Evolutionary conservation across 345 rosid genomes (phyloP).

Genomic region (Ricinus communis): DNA sequence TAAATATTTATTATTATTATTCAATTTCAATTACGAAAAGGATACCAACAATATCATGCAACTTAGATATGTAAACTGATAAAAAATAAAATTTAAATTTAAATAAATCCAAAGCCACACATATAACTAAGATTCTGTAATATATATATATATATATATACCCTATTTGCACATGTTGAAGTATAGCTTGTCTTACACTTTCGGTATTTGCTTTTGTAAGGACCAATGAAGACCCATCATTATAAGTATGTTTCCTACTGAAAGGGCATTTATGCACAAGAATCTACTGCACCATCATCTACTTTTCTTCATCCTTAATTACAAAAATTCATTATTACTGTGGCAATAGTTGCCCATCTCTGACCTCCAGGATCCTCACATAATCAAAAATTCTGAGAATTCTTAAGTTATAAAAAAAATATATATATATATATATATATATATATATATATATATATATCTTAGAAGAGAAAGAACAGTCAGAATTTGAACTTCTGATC

Average conservation of each 20-base stretch:
- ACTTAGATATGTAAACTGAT: neutral
- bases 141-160: neutral
- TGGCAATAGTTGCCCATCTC: neutral
- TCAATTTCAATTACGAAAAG: conserved; percentile 1
- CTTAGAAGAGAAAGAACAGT: too few relatives aligned
- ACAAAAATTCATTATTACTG: neutral
- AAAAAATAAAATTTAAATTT: too few relatives aligned
- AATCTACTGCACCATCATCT: neutral
- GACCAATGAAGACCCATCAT: conserved; percentile 16
- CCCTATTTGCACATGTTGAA: neutral
- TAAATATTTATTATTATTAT: neutral
- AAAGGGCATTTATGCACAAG: conserved; percentile 8
- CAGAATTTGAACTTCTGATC: too few relatives aligned
- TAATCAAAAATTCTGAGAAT: too few relatives aligned
- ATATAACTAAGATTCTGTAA: conserved; percentile 4
- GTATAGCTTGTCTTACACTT: neutral
- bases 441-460: too few relatives aligned
- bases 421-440: too few relatives aligned
- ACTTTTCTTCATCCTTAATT: neutral
- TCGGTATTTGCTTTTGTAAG: conserved; percentile 13
- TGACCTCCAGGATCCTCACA: too few relatives aligned
- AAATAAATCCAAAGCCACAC: neutral
- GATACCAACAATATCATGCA: conserved; percentile 12
- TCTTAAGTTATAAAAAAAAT: too few relatives aligned
- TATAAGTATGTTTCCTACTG: conserved; percentile 12